phyloP scores from a whole-genome alignment of 768 basidiomycete genomes.

The Aureoboletus auriporus region DNA sequence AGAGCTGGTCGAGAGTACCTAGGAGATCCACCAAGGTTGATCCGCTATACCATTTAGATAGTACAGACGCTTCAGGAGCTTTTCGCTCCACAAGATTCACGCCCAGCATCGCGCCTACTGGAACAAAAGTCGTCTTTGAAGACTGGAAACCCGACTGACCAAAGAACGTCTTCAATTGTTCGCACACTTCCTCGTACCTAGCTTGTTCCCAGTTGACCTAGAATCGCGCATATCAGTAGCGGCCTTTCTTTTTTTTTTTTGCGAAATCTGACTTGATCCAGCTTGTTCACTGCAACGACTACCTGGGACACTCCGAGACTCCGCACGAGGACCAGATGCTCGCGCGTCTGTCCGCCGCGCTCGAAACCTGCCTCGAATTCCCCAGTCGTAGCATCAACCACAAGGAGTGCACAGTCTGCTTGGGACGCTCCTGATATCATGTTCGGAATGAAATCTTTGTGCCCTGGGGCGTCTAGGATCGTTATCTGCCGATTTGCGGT shows the following conservation, averaged over 20 bases:
- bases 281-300: conserved; percentile 91
- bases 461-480: conserved; percentile 96
- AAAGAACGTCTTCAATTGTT: conserved; percentile 73
- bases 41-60: conserved; percentile 79
- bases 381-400: conserved; percentile 85
- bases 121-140: conserved; percentile 78
- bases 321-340: conserved; percentile 87
- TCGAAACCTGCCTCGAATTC: conserved; percentile 97
- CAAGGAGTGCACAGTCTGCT: conserved; percentile 91
- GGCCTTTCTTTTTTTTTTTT: neutral
- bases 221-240: conserved; percentile 2
- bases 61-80: conserved; percentile 40
- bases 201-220: conserved; percentile 85
- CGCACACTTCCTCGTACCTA: conserved; percentile 84
- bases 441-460: conserved; percentile 97
- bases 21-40: conserved; percentile 80
- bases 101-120: conserved; percentile 87
- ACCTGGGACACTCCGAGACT: conserved; percentile 91
- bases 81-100: conserved; percentile 67
- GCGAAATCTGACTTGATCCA: conserved; percentile 67
- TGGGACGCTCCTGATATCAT: conserved; percentile 99
- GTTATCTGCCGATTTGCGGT: conserved; percentile 80
- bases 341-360: conserved; percentile 90
- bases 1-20: conserved; percentile 44
- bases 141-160: conserved; percentile 81